Base-by-base conservation (phyloP, 2,329 filamentous ascomycete species). In the Teratosphaeria nubilosa region DNA sequence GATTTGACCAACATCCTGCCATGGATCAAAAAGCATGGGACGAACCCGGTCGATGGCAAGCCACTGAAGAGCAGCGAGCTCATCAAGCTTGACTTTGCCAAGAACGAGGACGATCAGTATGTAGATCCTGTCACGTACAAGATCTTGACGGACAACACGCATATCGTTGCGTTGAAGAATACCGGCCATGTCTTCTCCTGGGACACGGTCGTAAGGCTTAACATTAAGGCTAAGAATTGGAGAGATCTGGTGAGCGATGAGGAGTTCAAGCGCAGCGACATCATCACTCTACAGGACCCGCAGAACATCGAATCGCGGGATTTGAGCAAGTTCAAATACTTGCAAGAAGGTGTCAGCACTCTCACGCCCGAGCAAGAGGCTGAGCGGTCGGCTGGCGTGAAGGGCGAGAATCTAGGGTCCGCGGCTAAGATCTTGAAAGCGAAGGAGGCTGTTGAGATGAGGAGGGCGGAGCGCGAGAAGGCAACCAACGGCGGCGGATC, bases 91-190 rank as follows among this genome's bases (percentile, higher is more conserved):
- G 87, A 91, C 70, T 96, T 97, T 73, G 82, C 89, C 60, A 91
- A 92, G 72, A 99, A 97, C 73, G 88, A 91, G 56, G 87, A 91
- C 61, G 88, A 84, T 56, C 94, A 97, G 67, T 88, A 94, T 68
- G 90, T 97, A 62, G 94, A 99, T 68, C 95, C 94, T 0, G 92
- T 99, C 53, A 96, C 91, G 0, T 97, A 89, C 80, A 99, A 99
- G 74, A 88, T 95, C 50, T 90, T 99, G 69, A 99, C 94, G 53
- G 91, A 99, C 72, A 97, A 97, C 74, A 97, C 94, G 3, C 94
- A 97, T 73, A 90, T 99, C 59, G 90, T 97, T 52, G 92, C 91
- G 16, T 80, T 99, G 62, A 82, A 85, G 58, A 87, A 80, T 57
- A 92, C 91, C 59, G 92, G 92, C 54, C 99, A 99, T 74, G 94